phyloP scores from a whole-genome alignment of 108 stramenopile species.

The Cyclotella sp. region DNA sequence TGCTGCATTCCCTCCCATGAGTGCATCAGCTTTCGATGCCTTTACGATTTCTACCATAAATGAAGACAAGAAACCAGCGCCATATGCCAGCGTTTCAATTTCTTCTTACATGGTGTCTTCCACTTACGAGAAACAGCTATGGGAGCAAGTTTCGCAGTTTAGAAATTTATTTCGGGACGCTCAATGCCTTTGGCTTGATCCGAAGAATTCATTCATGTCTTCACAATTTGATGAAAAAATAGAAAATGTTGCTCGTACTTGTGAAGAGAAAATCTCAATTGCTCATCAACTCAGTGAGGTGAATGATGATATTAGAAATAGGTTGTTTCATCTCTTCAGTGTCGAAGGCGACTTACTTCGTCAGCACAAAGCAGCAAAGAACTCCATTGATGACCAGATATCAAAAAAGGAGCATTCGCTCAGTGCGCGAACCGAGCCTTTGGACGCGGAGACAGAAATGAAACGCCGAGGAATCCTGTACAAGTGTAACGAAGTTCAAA shows the following conservation, averaged over 20 bases:
- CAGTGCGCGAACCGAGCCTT: conserved; percentile 53
- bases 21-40: not conserved
- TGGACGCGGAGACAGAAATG: conserved; percentile 71
- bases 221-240: conserved; percentile 33
- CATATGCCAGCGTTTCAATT: conserved; percentile 1
- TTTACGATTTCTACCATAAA: not conserved
- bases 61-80: too few relatives aligned
- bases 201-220: conserved; percentile 17
- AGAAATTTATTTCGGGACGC: conserved; percentile 3
- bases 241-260: conserved; percentile 23
- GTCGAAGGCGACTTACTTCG: conserved; percentile 50
- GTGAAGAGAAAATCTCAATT: conserved; percentile 44
- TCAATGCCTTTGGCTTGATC: conserved; percentile 12
- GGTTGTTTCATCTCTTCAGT: conserved; percentile 52
- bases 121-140: conserved; percentile 45
- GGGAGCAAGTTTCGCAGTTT: conserved; percentile 40
- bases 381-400: conserved; percentile 46
- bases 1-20: not conserved
- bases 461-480: conserved; percentile 62
- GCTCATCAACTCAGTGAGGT: conserved; percentile 19
- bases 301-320: conserved; percentile 19
- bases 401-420: conserved; percentile 14
- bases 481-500: conserved; percentile 48
- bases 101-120: conserved; percentile 29
- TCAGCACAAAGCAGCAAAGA: conserved; percentile 47